Base-by-base conservation (phyloP, 345 rosid species). In the Bruguiera gymnorhiza region DNA sequence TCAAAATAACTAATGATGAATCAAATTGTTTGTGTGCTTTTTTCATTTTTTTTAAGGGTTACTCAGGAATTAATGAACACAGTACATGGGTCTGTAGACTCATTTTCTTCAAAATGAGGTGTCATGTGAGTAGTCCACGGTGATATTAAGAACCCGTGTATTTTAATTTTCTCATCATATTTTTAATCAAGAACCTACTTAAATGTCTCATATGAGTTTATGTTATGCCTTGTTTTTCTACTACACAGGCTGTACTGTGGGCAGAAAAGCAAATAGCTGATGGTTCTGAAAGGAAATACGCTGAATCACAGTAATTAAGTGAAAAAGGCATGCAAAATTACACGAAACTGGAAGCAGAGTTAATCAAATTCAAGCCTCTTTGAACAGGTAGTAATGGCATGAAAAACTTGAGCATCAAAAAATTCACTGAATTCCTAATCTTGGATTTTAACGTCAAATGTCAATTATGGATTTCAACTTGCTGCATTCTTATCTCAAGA, bases 241-340 rank as follows among this genome's bases (percentile, higher is more conserved):
- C 66, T 62, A 27, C 63, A 57, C 74, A 91, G 96, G 86, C 77
- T 69, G 68, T 83, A 82, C 65, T 89, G 83, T 71, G 59, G 67
- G 80, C 60, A 70, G 95, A 89, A 75, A 91, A 78, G 75, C 84
- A 81, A 83, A 85, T 97, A 86, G 97, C 97, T 57, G 92, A 91
- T 69, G 80, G 81, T 65, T 80, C 82, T 58, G 93, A 87, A 71
- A 86, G 83, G 74, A 84, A 81, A 80, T 85, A 79, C 65, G 69
- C 80, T 62, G 91, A 91, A 83, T 85, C 85, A 57, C 79, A 78
- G 63, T 86, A 81, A 81, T 69, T 85, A 73, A 83, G 89, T 72
- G 96, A 89, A 81, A 85, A 75, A 75, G 83, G 90, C 36, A 74
- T 85, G 76, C 75, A 81, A 89, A 91, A 75, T 75, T 94, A 67